Evolutionary conservation across 2,329 filamentous ascomycete species (phyloP).

Genomic region (Colletotrichum sp.): DNA sequence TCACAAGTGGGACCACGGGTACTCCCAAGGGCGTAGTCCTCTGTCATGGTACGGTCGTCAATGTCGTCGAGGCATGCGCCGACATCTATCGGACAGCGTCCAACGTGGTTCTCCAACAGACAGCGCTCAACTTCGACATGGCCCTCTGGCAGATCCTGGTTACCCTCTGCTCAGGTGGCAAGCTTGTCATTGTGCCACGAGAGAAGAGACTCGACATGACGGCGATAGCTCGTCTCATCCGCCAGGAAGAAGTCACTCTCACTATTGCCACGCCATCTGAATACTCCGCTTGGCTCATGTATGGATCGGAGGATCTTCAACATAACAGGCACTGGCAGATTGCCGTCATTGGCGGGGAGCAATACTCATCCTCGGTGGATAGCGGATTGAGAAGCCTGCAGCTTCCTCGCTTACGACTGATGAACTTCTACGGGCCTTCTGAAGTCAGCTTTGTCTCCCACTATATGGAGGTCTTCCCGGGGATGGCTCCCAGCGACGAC

Average conservation of each 20-base stretch:
- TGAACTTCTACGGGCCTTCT: conserved; percentile 35
- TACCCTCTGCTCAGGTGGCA: conserved; percentile 39
- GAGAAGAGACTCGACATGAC: conserved; percentile 35
- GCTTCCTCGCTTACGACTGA: neutral
- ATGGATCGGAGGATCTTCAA: conserved; percentile 18
- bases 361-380: conserved; percentile 2
- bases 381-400: conserved; percentile 6
- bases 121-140: conserved; percentile 45
- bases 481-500: neutral
- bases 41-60: conserved; percentile 31
- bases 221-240: conserved; percentile 39
- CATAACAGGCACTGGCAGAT: conserved; percentile 22
- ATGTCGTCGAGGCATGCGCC: conserved; percentile 24
- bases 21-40: conserved; percentile 47
- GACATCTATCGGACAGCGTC: conserved; percentile 21
- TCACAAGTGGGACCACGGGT: conserved; percentile 33
- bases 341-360: conserved; percentile 26
- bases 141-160: conserved; percentile 41
- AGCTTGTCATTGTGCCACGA: conserved; percentile 37
- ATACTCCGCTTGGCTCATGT: conserved; percentile 34
- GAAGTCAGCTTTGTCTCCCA: conserved; percentile 24
- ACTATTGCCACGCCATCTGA: conserved; percentile 48
- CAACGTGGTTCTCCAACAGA: conserved; percentile 43
- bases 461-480: conserved; percentile 21
- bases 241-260: conserved; percentile 36